Conservation (phyloP, 768 basidiomycete genomes). For the Terana coerulea region DNA sequence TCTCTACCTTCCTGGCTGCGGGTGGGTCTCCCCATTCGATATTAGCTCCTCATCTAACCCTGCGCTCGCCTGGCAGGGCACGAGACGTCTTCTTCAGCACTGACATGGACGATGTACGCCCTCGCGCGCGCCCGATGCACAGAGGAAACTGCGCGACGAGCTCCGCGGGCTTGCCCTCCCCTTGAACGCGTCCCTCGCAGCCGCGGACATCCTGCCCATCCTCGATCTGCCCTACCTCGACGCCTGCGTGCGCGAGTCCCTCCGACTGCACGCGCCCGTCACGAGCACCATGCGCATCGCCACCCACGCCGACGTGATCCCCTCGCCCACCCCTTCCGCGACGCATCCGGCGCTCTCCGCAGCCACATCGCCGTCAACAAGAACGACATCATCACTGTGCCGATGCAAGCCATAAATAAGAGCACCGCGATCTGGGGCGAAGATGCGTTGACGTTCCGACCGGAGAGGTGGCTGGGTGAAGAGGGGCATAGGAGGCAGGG, state of each 20-base stretch:
- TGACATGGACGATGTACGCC: slow-evolving; percentile 62
- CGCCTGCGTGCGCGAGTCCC: slow-evolving; percentile 54
- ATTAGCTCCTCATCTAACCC: background rate
- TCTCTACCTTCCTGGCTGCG: slow-evolving; percentile 59
- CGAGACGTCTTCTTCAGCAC: slow-evolving; percentile 55
- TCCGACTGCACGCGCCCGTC: slow-evolving; percentile 54
- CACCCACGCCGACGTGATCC: slow-evolving; percentile 45
- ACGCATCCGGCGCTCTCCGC: slow-evolving; percentile 17
- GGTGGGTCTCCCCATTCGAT: slow-evolving; percentile 7
- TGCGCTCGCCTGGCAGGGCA: slow-evolving; percentile 38
- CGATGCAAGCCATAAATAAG: slow-evolving; percentile 59
- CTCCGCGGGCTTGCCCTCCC: slow-evolving; percentile 29
- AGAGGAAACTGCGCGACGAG: slow-evolving; percentile 44
- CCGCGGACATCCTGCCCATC: slow-evolving; percentile 18
- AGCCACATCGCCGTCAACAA: slow-evolving; percentile 18
- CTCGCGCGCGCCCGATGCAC: slow-evolving; percentile 45
- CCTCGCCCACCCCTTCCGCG: slow-evolving; percentile 34
- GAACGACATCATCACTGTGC: slow-evolving; percentile 57
- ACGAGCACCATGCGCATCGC: slow-evolving; percentile 56
- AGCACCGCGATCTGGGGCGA: slow-evolving; percentile 54
- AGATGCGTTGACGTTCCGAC: slow-evolving; percentile 61
- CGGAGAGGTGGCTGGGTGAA: slow-evolving; percentile 22
- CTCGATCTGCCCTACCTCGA: slow-evolving; percentile 49
- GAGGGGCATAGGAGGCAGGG: slow-evolving; percentile 40
- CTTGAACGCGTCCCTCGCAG: background rate